Evolutionary conservation across 352 stramenopile genomes (phyloP).

Genomic region (Globisporangium heterothallicum): DNA sequence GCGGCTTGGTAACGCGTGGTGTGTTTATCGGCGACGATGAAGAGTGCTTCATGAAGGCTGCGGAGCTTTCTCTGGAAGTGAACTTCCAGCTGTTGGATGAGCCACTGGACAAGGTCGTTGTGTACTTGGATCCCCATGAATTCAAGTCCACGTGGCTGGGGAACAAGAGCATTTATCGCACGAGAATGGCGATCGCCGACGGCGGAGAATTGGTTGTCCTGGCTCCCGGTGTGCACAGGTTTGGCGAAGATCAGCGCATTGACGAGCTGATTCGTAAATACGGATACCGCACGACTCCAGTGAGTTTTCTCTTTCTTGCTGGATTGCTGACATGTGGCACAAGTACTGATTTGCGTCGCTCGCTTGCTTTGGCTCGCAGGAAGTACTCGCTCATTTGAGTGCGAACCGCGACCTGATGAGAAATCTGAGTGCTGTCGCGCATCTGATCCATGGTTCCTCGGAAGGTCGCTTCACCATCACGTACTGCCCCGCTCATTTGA

Average conservation of each 20-base stretch:
- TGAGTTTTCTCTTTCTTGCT: constrained; percentile 23
- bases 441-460: constrained; percentile 96
- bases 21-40: constrained; percentile 96
- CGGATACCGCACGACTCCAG: constrained; percentile 93
- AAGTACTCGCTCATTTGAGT: constrained; percentile 90
- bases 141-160: constrained; percentile 98
- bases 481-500: constrained; percentile 92
- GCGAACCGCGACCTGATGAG: constrained; percentile 92
- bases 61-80: constrained; percentile 91
- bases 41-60: constrained; percentile 93
- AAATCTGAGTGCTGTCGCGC: constrained; percentile 92
- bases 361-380: constrained; percentile 22
- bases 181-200: constrained; percentile 96
- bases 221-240: constrained; percentile 90
- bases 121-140: constrained; percentile 94
- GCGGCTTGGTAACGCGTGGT: constrained; percentile 77
- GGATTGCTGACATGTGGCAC: background rate
- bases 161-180: constrained; percentile 98
- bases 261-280: constrained; percentile 96
- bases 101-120: constrained; percentile 91
- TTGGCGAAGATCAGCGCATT: constrained; percentile 93
- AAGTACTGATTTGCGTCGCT: constrained; percentile 5
- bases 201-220: constrained; percentile 93
- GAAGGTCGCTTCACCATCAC: constrained; percentile 97
- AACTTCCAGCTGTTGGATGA: constrained; percentile 95